phyloP scores from a whole-genome alignment of 2,329 filamentous ascomycete species.

The Fusarium sp. region DNA sequence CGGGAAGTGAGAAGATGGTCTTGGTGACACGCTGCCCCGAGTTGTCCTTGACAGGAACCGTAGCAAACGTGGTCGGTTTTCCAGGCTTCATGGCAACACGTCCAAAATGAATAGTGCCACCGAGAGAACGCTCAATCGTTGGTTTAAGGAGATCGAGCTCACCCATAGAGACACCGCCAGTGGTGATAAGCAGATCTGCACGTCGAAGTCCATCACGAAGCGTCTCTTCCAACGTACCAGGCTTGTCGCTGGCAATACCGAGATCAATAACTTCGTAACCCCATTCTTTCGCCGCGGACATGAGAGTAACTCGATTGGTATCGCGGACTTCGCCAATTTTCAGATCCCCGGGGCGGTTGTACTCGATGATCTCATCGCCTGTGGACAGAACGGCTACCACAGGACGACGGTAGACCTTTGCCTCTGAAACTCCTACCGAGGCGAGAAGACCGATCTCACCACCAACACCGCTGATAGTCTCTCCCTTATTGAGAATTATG shows the following conservation, averaged over 20 bases:
- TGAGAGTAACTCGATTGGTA: slow-evolving; percentile 88
- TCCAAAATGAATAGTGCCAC: slow-evolving; percentile 95
- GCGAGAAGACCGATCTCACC: slow-evolving; percentile 93
- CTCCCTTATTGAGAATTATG: slow-evolving; percentile 79
- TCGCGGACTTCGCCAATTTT: slow-evolving; percentile 89
- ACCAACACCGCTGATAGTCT: slow-evolving; percentile 86
- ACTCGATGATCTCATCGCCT: slow-evolving; percentile 90
- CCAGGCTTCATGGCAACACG: slow-evolving; percentile 98
- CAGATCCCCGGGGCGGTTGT: slow-evolving; percentile 72
- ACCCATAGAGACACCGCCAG: slow-evolving; percentile 96
- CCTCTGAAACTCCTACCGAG: slow-evolving; percentile 80
- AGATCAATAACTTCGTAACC: slow-evolving; percentile 86
- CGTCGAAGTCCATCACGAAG: slow-evolving; percentile 80
- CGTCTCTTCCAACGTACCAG: slow-evolving; percentile 79
- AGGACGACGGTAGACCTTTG: slow-evolving; percentile 80
- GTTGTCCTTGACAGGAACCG: slow-evolving; percentile 76
- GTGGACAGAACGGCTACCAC: slow-evolving; percentile 90
- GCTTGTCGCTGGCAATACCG: slow-evolving; percentile 83
- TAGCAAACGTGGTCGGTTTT: slow-evolving; percentile 97
- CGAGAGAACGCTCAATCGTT: slow-evolving; percentile 89
- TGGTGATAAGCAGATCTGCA: slow-evolving; percentile 88
- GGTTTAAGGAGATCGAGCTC: slow-evolving; percentile 97
- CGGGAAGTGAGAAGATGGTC: slow-evolving; percentile 89
- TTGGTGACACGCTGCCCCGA: slow-evolving; percentile 70
- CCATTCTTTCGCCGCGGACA: slow-evolving; percentile 79